Conservation (phyloP, 202 grass and related monocot species). For the Schoenoplectus tabernaemontani region DNA sequence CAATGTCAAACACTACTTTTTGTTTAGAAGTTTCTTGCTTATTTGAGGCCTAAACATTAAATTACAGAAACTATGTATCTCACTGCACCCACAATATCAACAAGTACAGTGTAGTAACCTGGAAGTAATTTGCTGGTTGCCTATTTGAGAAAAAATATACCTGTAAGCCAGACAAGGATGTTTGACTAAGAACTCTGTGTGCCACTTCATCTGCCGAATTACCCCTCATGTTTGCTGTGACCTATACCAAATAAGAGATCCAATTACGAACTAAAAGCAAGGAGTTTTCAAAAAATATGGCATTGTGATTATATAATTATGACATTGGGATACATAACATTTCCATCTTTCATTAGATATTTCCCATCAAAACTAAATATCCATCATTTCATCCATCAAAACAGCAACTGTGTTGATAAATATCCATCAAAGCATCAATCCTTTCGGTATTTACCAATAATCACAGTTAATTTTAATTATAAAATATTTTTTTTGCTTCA, state of each 20-base stretch:
- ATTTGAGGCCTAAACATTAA: not conserved
- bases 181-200: conserved; percentile 75
- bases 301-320: not conserved
- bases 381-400: not conserved
- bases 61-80: too few species aligned
- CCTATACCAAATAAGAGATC: conserved; percentile 29
- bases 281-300: not conserved
- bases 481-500: not conserved
- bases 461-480: not conserved
- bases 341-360: not conserved
- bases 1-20: not conserved
- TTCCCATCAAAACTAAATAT: not conserved
- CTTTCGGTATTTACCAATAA: too few species aligned
- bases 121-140: not conserved
- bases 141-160: conserved; percentile 26
- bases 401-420: not conserved
- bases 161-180: conserved; percentile 79
- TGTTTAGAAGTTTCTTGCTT: not conserved
- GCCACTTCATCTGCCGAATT: conserved; percentile 80
- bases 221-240: conserved; percentile 97
- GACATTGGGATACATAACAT: not conserved
- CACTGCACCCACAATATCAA: too few species aligned
- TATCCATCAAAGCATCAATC: not conserved
- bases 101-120: not conserved
- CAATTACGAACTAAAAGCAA: not conserved